Percentiles rank a stretch among this genome's conserved stretches.
phyloP scores from a whole-genome alignment of 2,329 filamentous ascomycete genomes.

The Elsinoe necatrix region DNA sequence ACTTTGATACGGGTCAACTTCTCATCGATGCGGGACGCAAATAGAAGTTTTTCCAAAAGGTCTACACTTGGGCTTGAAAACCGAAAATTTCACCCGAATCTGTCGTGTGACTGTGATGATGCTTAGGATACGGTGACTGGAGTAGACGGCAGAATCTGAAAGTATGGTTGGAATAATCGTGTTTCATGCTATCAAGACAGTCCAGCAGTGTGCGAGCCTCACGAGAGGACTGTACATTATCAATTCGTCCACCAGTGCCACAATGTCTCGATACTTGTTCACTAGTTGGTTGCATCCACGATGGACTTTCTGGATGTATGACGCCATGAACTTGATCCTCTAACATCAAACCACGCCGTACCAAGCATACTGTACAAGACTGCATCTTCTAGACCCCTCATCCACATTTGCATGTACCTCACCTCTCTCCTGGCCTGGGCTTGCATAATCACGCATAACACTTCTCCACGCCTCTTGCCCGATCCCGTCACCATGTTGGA shows the following conservation, averaged over 20 bases:
- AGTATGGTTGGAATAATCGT: too few relatives aligned
- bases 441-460: slow-evolving; percentile 6
- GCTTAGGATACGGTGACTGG: too few relatives aligned
- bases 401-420: neutral
- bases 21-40: neutral
- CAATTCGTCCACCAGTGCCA: too few relatives aligned
- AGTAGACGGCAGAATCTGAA: too few relatives aligned
- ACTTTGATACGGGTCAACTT: neutral
- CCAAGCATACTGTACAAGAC: neutral
- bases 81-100: too few relatives aligned
- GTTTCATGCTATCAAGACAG: too few relatives aligned
- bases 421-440: neutral
- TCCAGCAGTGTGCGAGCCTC: too few relatives aligned
- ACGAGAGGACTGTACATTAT: too few relatives aligned
- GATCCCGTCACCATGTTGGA: slow-evolving; percentile 37
- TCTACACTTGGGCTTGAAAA: too few relatives aligned
- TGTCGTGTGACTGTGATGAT: too few relatives aligned
- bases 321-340: slow-evolving; percentile 9
- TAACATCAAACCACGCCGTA: neutral
- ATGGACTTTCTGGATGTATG: slow-evolving; percentile 5
- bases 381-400: neutral
- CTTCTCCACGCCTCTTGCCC: neutral
- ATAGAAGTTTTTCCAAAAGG: neutral
- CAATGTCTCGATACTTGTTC: too few relatives aligned
- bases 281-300: neutral